Conservation (phyloP, 306 rosid genomes). For the Sechiopsis laciniata region DNA sequence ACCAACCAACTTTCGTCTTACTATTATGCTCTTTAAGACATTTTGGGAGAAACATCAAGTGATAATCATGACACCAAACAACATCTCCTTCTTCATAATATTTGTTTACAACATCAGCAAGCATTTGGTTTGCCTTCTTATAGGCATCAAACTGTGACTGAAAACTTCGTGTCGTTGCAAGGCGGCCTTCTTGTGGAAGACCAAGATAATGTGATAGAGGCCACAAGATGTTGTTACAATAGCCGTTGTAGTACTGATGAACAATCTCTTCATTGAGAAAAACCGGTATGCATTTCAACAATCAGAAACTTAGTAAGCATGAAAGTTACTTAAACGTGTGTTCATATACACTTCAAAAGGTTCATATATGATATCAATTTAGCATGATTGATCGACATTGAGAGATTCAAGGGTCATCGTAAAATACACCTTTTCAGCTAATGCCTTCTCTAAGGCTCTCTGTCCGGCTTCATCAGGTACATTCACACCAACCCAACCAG, state of each 20-base stretch:
- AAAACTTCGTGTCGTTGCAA: conserved; percentile 87
- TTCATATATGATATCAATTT: background rate
- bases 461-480: conserved; percentile 81
- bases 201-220: conserved; percentile 92
- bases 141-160: conserved; percentile 93
- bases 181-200: conserved; percentile 95
- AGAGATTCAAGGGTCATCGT: background rate
- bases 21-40: conserved; percentile 69
- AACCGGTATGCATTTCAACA: conserved; percentile 89
- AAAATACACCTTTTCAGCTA: conserved; percentile 70
- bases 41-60: conserved; percentile 92
- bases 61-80: conserved; percentile 96
- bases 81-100: conserved; percentile 90
- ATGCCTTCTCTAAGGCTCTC: conserved; percentile 63
- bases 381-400: background rate
- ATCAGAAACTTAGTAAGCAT: conserved; percentile 22
- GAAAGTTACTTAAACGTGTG: too few relatives aligned
- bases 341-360: background rate
- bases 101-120: conserved; percentile 84
- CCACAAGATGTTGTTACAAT: conserved; percentile 96
- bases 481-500: conserved; percentile 98
- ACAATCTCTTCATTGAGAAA: conserved; percentile 88
- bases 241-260: conserved; percentile 94
- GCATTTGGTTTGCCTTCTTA: conserved; percentile 84
- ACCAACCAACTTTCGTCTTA: conserved; percentile 95